Conservation (phyloP, 305 asterid species). For the Fraxinus nigra region DNA sequence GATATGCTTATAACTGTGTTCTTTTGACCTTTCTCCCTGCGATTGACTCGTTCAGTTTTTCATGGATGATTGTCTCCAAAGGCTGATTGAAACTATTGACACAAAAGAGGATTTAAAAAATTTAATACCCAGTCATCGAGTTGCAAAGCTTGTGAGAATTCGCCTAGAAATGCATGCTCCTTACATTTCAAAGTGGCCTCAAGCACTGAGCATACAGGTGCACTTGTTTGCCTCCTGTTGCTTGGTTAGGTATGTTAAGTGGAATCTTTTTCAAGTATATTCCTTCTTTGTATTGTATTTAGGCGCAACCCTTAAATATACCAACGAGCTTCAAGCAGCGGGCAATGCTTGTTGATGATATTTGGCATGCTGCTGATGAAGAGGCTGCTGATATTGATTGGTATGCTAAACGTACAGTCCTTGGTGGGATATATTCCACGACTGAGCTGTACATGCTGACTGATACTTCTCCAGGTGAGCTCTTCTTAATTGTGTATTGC, state of each 20-base stretch:
- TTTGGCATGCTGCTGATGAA: slow-evolving; percentile 88
- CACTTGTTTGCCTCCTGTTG: background rate
- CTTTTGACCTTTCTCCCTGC: slow-evolving; percentile 15
- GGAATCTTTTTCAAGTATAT: background rate
- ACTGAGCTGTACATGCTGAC: slow-evolving; percentile 85
- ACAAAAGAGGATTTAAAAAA: slow-evolving; percentile 52
- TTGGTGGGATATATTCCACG: slow-evolving; percentile 84
- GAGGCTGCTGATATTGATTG: slow-evolving; percentile 68
- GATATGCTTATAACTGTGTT: background rate
- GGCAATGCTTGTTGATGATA: slow-evolving; percentile 90
- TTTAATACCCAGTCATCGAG: slow-evolving; percentile 72
- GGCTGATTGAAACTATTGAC: slow-evolving; percentile 65
- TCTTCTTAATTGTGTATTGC: background rate
- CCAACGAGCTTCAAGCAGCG: slow-evolving; percentile 89
- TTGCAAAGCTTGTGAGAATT: slow-evolving; percentile 63
- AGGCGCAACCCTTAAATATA: slow-evolving; percentile 81
- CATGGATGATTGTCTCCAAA: slow-evolving; percentile 95
- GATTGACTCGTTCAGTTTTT: slow-evolving; percentile 59
- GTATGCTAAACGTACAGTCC: slow-evolving; percentile 81
- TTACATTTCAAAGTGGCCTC: slow-evolving; percentile 86
- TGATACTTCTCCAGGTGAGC: slow-evolving; percentile 81
- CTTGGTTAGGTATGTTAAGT: background rate
- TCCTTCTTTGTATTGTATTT: slow-evolving; percentile 5
- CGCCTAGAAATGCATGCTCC: slow-evolving; percentile 95
- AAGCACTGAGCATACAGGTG: slow-evolving; percentile 96